Conservation (phyloP, 768 basidiomycete species). For the Russula virescens region DNA sequence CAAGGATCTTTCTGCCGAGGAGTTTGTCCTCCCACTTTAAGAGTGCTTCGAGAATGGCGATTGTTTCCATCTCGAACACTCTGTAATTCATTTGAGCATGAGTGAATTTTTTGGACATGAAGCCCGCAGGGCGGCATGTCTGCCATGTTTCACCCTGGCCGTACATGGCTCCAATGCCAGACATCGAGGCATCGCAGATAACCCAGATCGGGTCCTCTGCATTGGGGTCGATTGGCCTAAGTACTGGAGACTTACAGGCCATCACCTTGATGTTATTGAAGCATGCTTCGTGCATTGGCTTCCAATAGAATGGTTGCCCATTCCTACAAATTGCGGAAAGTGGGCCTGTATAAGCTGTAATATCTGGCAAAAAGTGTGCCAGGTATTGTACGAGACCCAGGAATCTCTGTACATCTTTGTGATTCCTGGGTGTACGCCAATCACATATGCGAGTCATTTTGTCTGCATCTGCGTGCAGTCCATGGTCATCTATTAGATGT, state of each 20-base stretch:
- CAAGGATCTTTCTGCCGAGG: not conserved
- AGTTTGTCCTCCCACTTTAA: not conserved
- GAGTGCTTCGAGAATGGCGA: not conserved
- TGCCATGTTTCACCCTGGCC: not conserved
- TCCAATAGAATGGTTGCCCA: not conserved
- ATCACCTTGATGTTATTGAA: not conserved
- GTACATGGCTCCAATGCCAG: not conserved
- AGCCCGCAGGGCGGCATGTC: not conserved
- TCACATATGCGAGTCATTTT: not conserved
- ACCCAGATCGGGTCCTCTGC: not conserved
- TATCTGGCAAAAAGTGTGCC: not conserved
- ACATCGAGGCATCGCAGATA: not conserved
- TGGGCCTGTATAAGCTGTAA: not conserved
- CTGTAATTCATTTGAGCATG: not conserved
- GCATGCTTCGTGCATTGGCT: not conserved
- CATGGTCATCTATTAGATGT: not conserved
- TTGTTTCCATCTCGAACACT: not conserved
- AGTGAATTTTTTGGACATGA: not conserved
- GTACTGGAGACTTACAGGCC: not conserved
- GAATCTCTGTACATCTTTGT: not conserved
- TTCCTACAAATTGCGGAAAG: not conserved
- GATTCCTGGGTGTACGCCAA: not conserved
- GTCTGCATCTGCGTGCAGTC: not conserved
- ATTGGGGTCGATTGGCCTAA: not conserved
- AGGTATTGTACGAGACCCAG: not conserved